Evolutionary conservation across 2,329 filamentous ascomycete species (phyloP), one percentile per base, ranked within the genome.

Genomic region (Hymenotorrendiella dingleyae): DNA sequence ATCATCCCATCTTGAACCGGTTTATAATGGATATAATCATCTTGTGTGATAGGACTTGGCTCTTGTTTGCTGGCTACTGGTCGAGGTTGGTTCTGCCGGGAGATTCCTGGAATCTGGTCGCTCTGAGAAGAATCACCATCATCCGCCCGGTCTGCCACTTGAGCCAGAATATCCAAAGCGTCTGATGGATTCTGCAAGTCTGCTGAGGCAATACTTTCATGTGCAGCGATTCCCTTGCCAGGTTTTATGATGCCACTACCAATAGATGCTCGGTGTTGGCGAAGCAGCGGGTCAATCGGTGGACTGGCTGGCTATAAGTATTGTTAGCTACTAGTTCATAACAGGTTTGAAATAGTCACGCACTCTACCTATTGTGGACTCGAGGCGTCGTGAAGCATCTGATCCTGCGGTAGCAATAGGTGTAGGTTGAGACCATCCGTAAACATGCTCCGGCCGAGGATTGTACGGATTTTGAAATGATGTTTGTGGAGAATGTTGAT

Each of bases 151-250:
- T 61, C 56, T 28, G 57, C 57, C 17, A 59, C 57, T 36, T 57
- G 56, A 11, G 58, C 57, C 37, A 61, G 36, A 14, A 61, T 61
- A 24, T 59, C 57, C 3, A 61, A 46, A 4, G 59, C 59, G 40
- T 61, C 59, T 6, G 59, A 58, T 12, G 59, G 59, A 40, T 61
- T 60, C 40, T 61, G 57, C 6, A 61, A 39, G 33, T 59, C 54
- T 26, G 49, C 56, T 6, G 59, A 57, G 33, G 56, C 54, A 20
- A 61, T 60, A 10, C 50, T 53, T 32, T 58, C 58, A 30, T 56
- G 49, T 8, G 51, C 36, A 7, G 40, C 35, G 26, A 38, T 23
- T 44, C 43, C 34, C 28, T 48, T 37, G 20, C 29, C 48, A 26
- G 27, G 17, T 23, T 54, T 54, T 14, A 23, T 41, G 21, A 45